These are phyloP conservation scores for Perkinsus olseni DNA, from an alignment of 169 alveolate genomes.

Conservation along the genomic window DNA sequence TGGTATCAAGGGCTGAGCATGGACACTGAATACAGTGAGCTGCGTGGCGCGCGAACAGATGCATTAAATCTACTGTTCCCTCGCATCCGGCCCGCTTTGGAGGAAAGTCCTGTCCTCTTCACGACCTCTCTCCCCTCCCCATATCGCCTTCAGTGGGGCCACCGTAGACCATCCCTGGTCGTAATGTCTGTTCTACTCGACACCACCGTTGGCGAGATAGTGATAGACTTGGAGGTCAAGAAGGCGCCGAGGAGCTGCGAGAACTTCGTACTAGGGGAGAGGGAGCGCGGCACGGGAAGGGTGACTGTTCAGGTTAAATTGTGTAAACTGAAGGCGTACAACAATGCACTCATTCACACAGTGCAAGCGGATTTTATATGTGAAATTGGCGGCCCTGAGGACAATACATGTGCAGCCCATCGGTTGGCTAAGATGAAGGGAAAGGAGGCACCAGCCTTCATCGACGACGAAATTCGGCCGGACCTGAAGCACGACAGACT, in stretches of 20 bases:
- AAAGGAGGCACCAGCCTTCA: not conserved
- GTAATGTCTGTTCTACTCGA: constrained; percentile 85
- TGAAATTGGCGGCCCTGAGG: constrained; percentile 51
- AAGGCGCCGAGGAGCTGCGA: constrained; percentile 40
- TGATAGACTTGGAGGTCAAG: constrained; percentile 63
- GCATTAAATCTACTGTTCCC: too few species aligned
- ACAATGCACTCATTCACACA: constrained; percentile 65
- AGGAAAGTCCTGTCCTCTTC: too few species aligned
- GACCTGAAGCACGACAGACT: constrained; percentile 48
- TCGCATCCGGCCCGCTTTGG: too few species aligned
- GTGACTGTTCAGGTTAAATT: constrained; percentile 55
- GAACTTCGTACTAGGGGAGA: not conserved
- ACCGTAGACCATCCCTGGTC: too few species aligned
- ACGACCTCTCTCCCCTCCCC: too few species aligned
- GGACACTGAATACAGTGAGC: too few species aligned
- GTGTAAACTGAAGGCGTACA: constrained; percentile 79
- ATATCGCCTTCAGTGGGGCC: too few species aligned
- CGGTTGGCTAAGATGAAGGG: not conserved
- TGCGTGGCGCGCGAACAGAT: too few species aligned
- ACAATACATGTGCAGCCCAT: constrained; percentile 20
- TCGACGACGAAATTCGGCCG: constrained; percentile 59
- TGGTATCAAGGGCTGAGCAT: too few species aligned
- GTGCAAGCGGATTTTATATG: constrained; percentile 77
- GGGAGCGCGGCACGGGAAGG: not conserved
- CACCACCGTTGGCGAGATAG: constrained; percentile 83